Evolutionary conservation across 345 rosid species (phyloP), one percentile per base, ranked within the genome.

Genomic region (Citrus sinensis): DNA sequence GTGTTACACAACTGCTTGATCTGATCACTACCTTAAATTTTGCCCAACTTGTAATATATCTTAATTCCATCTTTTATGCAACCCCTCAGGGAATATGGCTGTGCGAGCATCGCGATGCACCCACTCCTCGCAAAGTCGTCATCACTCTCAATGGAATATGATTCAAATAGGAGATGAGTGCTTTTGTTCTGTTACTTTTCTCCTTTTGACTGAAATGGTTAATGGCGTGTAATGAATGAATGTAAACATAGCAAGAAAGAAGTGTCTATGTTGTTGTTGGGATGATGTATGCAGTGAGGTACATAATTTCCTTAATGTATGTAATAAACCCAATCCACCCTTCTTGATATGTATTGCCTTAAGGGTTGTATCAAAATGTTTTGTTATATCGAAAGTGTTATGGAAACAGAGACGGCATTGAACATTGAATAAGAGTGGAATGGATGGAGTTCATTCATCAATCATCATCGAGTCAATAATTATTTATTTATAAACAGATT

Each of bases 51-150:
- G 30, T 32, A 30, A 7, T 16, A 16, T 59, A 58, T 35, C 24
- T n/a, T 49, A 60, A 60, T 22, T 9, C 22, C 13, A 29, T 63
- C 2, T 30, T 27, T 30, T 11, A 17, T 63, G 77, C 78, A 60
- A 30, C 84, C 75, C 73, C 84, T 80, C 86, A 95, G 98, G 98
- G 98, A 67, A 92, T 95, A 84, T 93, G 98, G 99, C 92, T 93
- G 9, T 92, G 99, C 56, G 99, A 95, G 86, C 99, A 95, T 61
- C 97, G 99, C 5, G 97, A 95, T 78, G 87, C 82, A 46, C 92
- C 96, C 32, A 90, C 97, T 42, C 83, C 96, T 13, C 90, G 99
- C 56, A 92, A 83, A 76, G 90, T 95, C 83, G 96, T 93, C 63
- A 89, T 95, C 69, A 95, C 98, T 56, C 91, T 95, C 61, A 95